phyloP scores from a whole-genome alignment of 2,329 filamentous ascomycete species.

The Aureobasidium pullulans region DNA sequence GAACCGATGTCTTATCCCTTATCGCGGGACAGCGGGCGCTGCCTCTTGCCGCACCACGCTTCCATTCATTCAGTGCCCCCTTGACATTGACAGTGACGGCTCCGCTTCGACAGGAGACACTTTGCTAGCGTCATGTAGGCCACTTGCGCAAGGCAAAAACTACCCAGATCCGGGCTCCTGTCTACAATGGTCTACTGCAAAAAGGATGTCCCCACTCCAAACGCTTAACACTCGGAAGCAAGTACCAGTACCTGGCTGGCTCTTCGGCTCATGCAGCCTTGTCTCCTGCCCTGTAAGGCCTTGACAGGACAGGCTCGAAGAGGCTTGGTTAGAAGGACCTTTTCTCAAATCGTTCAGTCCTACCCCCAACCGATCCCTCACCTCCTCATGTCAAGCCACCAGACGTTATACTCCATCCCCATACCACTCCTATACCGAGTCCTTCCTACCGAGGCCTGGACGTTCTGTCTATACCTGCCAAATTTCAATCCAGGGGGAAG shows the following conservation, averaged over 20 bases:
- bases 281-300: constrained; percentile 2
- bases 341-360: background rate
- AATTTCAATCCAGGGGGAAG: constrained; percentile 14
- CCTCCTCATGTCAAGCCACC: background rate
- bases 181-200: background rate
- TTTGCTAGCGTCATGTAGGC: constrained; percentile 11
- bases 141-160: constrained; percentile 1
- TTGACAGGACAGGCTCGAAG: background rate
- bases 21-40: constrained; percentile 14
- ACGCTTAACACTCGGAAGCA: constrained; percentile 4
- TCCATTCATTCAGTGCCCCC: background rate
- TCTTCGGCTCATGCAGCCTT: constrained; percentile 5
- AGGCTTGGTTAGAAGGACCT: background rate
- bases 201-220: background rate
- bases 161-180: constrained; percentile 10
- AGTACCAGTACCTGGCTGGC: background rate
- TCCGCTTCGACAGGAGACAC: constrained; percentile 14
- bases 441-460: background rate
- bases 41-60: constrained; percentile 12
- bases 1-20: constrained; percentile 12
- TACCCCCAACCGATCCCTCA: constrained; percentile 1
- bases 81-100: constrained; percentile 5
- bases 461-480: constrained; percentile 3
- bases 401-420: constrained; percentile 1
- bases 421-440: constrained; percentile 9